These are phyloP conservation scores for Golubevia sp. DNA, from an alignment of 1,284 basidiomycete genomes.

Conservation along the genomic window DNA sequence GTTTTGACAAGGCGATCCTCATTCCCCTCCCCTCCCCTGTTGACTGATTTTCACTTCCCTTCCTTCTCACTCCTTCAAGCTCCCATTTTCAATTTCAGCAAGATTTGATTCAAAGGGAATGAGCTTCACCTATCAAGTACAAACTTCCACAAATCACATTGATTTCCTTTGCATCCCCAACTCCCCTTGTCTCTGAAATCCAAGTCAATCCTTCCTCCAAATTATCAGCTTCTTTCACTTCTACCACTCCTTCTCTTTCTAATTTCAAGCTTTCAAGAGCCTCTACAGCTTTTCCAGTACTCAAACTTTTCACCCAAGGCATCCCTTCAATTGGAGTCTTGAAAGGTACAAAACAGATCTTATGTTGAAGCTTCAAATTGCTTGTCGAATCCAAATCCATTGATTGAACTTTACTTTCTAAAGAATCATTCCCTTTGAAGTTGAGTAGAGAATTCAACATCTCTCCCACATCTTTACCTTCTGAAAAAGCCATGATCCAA, in stretches of 20 bases:
- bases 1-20: no score
- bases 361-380: constrained; percentile 18
- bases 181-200: background rate
- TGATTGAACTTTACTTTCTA: background rate
- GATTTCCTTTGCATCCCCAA: constrained; percentile 6
- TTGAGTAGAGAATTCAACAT: constrained; percentile 35
- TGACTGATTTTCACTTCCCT: no score
- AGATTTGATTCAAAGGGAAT: no score
- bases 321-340: constrained; percentile 53
- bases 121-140: constrained; percentile 52
- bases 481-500: constrained; percentile 47
- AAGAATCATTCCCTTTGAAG: background rate
- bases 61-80: no score
- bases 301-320: constrained; percentile 47
- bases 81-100: no score
- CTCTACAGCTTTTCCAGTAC: constrained; percentile 7
- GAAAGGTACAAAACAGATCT: constrained; percentile 41
- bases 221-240: background rate
- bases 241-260: constrained; percentile 4
- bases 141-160: constrained; percentile 49
- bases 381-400: background rate
- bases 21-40: no score
- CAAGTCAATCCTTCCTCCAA: constrained; percentile 25
- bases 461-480: constrained; percentile 38
- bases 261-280: background rate